Conservation (phyloP, 2,329 filamentous ascomycete species). For the Fusarium pininemorale region DNA sequence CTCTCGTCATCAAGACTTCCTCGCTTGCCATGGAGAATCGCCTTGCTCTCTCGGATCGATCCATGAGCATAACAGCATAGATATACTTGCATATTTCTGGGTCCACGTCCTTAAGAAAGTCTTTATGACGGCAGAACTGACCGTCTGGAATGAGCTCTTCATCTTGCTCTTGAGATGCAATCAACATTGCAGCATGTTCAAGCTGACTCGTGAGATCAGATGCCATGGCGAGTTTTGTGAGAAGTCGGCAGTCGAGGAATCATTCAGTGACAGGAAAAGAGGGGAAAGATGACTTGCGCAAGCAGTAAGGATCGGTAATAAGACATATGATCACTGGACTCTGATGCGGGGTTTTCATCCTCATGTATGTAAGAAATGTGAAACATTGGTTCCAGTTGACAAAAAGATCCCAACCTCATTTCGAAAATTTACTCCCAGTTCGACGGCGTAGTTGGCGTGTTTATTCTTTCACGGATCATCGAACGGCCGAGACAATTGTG, state of each 20-base stretch:
- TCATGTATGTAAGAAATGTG: not conserved
- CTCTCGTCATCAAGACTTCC: not conserved
- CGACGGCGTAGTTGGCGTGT: fast-evolving
- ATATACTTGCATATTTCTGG: not conserved
- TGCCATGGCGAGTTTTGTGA: not conserved
- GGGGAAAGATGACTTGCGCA: not conserved
- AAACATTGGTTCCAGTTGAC: not conserved
- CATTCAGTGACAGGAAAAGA: not conserved
- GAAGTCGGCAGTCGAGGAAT: fast-evolving
- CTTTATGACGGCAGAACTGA: not conserved
- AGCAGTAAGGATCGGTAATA: no score
- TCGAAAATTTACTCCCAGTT: not conserved
- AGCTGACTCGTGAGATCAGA: not conserved
- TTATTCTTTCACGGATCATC: not conserved
- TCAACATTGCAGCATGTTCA: not conserved
- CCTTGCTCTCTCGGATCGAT: not conserved
- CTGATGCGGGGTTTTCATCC: not conserved
- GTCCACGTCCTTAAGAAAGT: not conserved
- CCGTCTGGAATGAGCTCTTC: not conserved
- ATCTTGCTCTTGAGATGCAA: not conserved
- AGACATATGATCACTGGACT: not conserved
- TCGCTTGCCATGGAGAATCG: not conserved
- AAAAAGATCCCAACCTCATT: not conserved
- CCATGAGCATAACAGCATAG: not conserved
- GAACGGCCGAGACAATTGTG: not conserved